Evolutionary conservation across 2,329 filamentous ascomycete genomes (phyloP).

Genomic region (Zymoseptoria crescenta): DNA sequence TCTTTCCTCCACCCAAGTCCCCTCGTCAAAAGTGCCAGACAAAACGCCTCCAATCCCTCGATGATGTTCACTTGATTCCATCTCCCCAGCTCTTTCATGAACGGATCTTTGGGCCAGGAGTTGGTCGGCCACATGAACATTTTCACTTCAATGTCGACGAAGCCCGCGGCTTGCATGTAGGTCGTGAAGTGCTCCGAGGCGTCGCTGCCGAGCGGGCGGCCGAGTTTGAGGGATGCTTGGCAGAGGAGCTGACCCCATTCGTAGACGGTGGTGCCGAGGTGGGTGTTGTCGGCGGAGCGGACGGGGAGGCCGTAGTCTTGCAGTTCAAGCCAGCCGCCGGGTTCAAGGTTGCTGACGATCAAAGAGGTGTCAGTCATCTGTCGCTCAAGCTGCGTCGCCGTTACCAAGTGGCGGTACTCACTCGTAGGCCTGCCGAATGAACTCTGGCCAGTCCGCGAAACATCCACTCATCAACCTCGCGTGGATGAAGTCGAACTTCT

Average conservation of each 20-base stretch:
- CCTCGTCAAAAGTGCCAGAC: slow-evolving; percentile 35
- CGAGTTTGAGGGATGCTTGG: slow-evolving; percentile 33
- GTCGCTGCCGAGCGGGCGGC: slow-evolving; percentile 36
- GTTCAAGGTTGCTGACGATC: slow-evolving; percentile 34
- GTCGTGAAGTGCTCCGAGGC: slow-evolving; percentile 31
- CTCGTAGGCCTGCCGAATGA: slow-evolving; percentile 44
- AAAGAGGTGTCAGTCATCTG: slow-evolving; percentile 6
- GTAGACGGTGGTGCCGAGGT: slow-evolving; percentile 27
- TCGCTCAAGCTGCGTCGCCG: neutral
- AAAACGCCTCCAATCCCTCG: slow-evolving; percentile 37
- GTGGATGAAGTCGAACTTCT: slow-evolving; percentile 51
- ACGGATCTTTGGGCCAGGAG: slow-evolving; percentile 41
- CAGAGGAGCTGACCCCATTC: slow-evolving; percentile 31
- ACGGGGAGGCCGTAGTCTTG: slow-evolving; percentile 41
- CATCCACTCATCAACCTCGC: slow-evolving; percentile 43
- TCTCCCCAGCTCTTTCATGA: slow-evolving; percentile 44
- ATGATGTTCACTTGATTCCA: slow-evolving; percentile 38
- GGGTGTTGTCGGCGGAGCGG: slow-evolving; percentile 32
- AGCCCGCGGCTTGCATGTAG: slow-evolving; percentile 36
- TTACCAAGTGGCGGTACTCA: slow-evolving; percentile 16
- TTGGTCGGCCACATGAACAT: slow-evolving; percentile 37
- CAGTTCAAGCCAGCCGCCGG: slow-evolving; percentile 46
- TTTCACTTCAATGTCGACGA: slow-evolving; percentile 36
- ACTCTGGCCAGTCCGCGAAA: slow-evolving; percentile 46
- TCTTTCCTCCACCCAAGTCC: slow-evolving; percentile 36